A percentile compares a stretch with the other conserved stretches of the same genome.
Evolutionary conservation across 345 rosid genomes (phyloP).

Genomic region (Erysimum cheiranthoides): DNA sequence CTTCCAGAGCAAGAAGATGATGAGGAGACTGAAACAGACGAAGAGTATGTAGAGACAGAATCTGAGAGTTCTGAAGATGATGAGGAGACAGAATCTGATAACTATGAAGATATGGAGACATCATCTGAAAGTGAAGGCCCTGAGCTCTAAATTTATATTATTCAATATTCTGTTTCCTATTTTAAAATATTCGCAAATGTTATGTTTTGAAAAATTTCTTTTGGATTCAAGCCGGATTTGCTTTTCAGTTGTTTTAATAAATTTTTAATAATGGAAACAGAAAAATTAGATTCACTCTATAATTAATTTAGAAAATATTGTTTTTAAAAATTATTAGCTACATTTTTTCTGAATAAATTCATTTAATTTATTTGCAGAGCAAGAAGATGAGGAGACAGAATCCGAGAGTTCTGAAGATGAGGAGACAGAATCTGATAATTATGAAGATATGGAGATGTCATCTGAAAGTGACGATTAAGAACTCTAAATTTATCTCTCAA

Average conservation of each 20-base stretch:
- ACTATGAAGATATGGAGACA: neutral
- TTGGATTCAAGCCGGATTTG: neutral
- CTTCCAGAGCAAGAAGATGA: neutral
- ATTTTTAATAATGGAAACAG: no score
- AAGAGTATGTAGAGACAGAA: neutral
- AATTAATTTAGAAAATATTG: no score
- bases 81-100: neutral
- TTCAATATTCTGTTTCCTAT: neutral
- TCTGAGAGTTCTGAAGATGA: neutral
- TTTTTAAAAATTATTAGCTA: no score
- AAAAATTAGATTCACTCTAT: neutral
- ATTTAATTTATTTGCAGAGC: no score
- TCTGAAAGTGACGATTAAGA: neutral
- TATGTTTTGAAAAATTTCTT: no score
- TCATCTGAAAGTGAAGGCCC: neutral
- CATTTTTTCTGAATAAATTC: no score
- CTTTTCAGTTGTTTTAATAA: no score
- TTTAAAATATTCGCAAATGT: no score
- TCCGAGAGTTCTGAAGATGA: neutral
- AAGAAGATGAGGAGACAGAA: neutral
- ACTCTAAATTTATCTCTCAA: neutral
- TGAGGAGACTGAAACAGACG: neutral
- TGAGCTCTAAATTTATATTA: no score
- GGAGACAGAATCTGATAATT: neutral
- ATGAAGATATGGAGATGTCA: neutral